Evolutionary conservation across 2,329 filamentous ascomycete genomes (phyloP), one percentile per base, ranked within the genome.

Genomic region (Beauveria medogensis): DNA sequence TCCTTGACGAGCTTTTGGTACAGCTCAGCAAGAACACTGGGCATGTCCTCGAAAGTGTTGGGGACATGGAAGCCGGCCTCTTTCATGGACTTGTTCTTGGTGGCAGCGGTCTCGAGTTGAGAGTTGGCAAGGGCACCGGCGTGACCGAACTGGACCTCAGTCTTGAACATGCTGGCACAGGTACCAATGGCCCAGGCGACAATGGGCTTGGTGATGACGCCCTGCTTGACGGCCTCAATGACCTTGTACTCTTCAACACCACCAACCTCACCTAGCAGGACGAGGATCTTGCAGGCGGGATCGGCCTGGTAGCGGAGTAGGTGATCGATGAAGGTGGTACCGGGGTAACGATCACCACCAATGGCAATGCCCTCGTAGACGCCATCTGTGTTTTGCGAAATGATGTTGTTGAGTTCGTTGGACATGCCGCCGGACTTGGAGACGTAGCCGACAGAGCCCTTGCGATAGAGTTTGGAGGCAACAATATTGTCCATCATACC

Each of bases 401-500:
- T 90, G 78, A 99, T 97, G 87, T 99, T 99, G 89, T 99, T 99
- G 73, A 99, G 82, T 83, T 99, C 94, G 85, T 99, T 99, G 78
- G 94, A 97, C 94, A 99, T 99, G 81, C 94, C 94, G 75, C 94
- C 94, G 63, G 94, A 99, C 85, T 99, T 99, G 84, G 93, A 97
- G 78, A 99, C 94, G 79, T 99, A 99, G 71, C 91, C 94, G 68
- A 99, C 92, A 69, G 94, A 97, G 71, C 94, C 94, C 81, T 94
- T 94, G 79, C 94, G 93, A 88, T 99, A 99, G 64, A 99, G 91
- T 88, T 99, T 99, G 76, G 94, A 97, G 69, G 94, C 92, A 66
- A 99, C 94, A 72, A 99, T 99, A 86, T 99, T 99, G 86, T 99
- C 94, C 94, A 99, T 99, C 94, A 99, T 99, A 79, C 94, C 94